These are phyloP conservation scores for Helicostylum pulchrum DNA, from an alignment of 192 early-diverging fungal species.

Conservation along the genomic window DNA sequence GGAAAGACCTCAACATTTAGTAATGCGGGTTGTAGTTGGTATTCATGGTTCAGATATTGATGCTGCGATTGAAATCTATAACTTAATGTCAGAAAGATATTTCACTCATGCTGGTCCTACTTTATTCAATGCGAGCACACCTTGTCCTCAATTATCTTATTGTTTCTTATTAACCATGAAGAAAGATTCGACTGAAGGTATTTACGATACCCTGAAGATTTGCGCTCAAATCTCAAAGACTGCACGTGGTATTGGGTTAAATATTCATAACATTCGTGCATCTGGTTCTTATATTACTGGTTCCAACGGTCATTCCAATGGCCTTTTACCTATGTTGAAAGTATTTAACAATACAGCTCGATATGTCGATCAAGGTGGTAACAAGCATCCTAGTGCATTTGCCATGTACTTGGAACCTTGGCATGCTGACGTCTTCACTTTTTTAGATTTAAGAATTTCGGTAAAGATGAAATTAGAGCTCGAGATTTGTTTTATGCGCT, in stretches of 20 bases:
- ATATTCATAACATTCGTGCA: conserved; percentile 96
- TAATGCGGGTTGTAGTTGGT: conserved; percentile 97
- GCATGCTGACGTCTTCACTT: conserved; percentile 97
- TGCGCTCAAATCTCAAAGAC: conserved; percentile 98
- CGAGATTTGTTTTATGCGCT: conserved; percentile 97
- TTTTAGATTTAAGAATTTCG: conserved; percentile 95
- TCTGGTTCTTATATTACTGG: conserved; percentile 96
- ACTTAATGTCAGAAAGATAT: conserved; percentile 87
- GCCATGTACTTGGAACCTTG: conserved; percentile 98
- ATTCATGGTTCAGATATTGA: conserved; percentile 90
- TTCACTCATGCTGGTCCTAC: conserved; percentile 98
- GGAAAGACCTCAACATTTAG: conserved; percentile 95
- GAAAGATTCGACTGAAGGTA: conserved; percentile 97
- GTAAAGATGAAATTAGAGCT: conserved; percentile 95
- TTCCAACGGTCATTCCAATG: conserved; percentile 96
- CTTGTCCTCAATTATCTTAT: conserved; percentile 88
- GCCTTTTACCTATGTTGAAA: conserved; percentile 95
- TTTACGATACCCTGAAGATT: conserved; percentile 95
- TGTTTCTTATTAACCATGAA: conserved; percentile 97
- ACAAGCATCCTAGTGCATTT: conserved; percentile 97
- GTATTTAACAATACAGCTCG: conserved; percentile 98
- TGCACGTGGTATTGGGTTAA: conserved; percentile 96
- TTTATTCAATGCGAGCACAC: conserved; percentile 97
- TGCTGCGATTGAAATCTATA: conserved; percentile 91
- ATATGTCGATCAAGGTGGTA: conserved; percentile 99